phyloP scores from a whole-genome alignment of 257 asterid genomes.

The Capsicum baccatum region DNA sequence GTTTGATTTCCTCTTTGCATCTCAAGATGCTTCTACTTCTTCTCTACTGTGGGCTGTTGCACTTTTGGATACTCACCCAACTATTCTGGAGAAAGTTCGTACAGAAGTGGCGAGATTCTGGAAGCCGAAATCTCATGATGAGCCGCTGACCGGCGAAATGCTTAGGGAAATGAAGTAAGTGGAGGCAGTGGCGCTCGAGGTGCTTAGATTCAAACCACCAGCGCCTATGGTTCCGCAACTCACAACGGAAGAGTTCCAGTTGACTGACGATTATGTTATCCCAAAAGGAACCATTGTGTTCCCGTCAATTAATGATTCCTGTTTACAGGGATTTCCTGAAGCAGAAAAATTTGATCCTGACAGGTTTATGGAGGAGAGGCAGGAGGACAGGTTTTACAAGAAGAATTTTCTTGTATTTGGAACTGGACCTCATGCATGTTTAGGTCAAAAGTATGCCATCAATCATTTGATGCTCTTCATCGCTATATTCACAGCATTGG shows the following conservation, averaged over 20 bases:
- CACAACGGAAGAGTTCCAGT: slow-evolving; percentile 67
- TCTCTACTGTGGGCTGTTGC: slow-evolving; percentile 80
- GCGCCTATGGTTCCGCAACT: slow-evolving; percentile 94
- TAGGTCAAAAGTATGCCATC: slow-evolving; percentile 89
- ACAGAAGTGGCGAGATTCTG: slow-evolving; percentile 58
- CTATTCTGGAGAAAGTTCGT: slow-evolving; percentile 56
- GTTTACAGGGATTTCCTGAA: slow-evolving; percentile 81
- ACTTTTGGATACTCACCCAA: slow-evolving; percentile 60
- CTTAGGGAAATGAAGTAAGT: slow-evolving; percentile 78
- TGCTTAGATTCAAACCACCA: slow-evolving; percentile 74
- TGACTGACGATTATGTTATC: slow-evolving; percentile 60
- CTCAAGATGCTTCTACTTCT: slow-evolving; percentile 90
- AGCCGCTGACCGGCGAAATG: slow-evolving; percentile 53
- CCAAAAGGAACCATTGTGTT: slow-evolving; percentile 87
- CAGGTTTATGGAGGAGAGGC: slow-evolving; percentile 74
- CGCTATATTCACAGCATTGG: slow-evolving; percentile 59
- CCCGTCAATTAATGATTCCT: slow-evolving; percentile 84
- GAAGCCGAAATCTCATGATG: slow-evolving; percentile 34
- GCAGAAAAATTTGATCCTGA: slow-evolving; percentile 85
- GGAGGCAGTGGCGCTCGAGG: slow-evolving; percentile 93
- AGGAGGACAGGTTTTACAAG: slow-evolving; percentile 75
- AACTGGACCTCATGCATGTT: slow-evolving; percentile 91
- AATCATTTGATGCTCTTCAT: slow-evolving; percentile 73
- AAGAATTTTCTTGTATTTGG: slow-evolving; percentile 78
- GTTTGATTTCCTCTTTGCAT: slow-evolving; percentile 83